Evolutionary conservation across 1,139 yeast species (phyloP), one percentile per base, ranked within the genome.

Genomic region (Suhomyces bolitotheri): DNA sequence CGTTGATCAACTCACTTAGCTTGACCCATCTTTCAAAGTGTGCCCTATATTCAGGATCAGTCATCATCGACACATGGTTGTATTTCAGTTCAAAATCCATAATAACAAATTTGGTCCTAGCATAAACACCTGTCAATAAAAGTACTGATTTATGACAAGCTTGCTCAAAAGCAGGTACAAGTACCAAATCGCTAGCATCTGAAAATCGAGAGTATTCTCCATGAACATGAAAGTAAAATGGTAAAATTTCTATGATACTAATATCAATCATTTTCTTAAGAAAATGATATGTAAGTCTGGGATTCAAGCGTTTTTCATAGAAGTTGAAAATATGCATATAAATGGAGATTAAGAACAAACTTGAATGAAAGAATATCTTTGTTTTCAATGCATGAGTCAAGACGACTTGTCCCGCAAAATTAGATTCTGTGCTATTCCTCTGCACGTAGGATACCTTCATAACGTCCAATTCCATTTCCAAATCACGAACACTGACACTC

Each of bases 121-220:
- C 53, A n/a, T 59, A 38, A 16, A 48, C 25, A 2, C 44, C 33
- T 3, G 43, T 53, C 19, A 64, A 50, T 7, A 69, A 60, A 19
- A 67, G 43, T 34, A 64, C 62, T 2, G 70, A 47, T 39, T 66
- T 64, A 41, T 69, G 73, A 27, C 69, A 53, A n/a, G 64, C 47
- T 40, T 56, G 58, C 28, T 71, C 64, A 22, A 74, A 49, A 2
- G 59, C 50, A 1, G 78, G 78, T 26, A 72, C 68, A 9, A 73
- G 44, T 5, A 65, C 44, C 53, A 66, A 56, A 41, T 73, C 78
- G 38, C 69, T 38, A 1, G 44, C 29, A 16, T 44, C 34, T 9
- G 34, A 25, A 21, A 40, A 66, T 11, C 55, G 53, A 11, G 54
- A 60, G 22, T 54, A 53, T 33, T 58, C 58, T 11, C 64, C 65